Base-by-base conservation (phyloP, 495 filamentous ascomycete species). In the Aspergillus bridgeri region DNA sequence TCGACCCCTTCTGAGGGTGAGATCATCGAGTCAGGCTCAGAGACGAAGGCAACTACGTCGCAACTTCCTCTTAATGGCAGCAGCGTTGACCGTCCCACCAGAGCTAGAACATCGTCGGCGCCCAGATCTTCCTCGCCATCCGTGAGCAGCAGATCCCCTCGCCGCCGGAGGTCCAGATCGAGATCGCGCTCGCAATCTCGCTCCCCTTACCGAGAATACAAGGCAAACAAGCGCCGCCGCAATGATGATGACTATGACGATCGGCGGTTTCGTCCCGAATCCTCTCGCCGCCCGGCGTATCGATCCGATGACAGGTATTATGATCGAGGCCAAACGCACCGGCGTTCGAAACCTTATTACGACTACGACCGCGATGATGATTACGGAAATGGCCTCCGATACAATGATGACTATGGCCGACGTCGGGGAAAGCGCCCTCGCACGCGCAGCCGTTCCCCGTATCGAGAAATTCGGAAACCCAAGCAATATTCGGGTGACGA, bases 1-100 rank as follows among this genome's bases (percentile, higher is more conserved):
- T 81, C 79, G 62, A 75, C 73, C 64, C 78, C 75, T 64, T 82
- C 79, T 77, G 89, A 96, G 78, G 92, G 92, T 75, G 92, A 96
- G 83, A 92, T 96, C 74, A 75, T 88, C 77, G 90, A 89, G 76
- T 83, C 84, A 74, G 81, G 76, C 74, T 80, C 76, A 78, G 85
- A 85, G 79, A 76, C 65, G 75, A 85, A 84, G 84, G 85, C 83
- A 86, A 85, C 76, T 84, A 82, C 79, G 80, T 90, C 91, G 82
- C 85, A 83, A 80, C 78, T 81, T 79, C 87, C 86, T 75, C 80
- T 86, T 65, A 78, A 83, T 85, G 86, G 85, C 76, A 83, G 76
- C 79, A 86, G 79, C 77, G 83, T 90, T 84, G 87, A 89, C 86
- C 83, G 86, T 82, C 80, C 79, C 70, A 79, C 84, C 75, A 86